phyloP scores from a whole-genome alignment of 805 yeast genomes.

The Candida incommunis region DNA sequence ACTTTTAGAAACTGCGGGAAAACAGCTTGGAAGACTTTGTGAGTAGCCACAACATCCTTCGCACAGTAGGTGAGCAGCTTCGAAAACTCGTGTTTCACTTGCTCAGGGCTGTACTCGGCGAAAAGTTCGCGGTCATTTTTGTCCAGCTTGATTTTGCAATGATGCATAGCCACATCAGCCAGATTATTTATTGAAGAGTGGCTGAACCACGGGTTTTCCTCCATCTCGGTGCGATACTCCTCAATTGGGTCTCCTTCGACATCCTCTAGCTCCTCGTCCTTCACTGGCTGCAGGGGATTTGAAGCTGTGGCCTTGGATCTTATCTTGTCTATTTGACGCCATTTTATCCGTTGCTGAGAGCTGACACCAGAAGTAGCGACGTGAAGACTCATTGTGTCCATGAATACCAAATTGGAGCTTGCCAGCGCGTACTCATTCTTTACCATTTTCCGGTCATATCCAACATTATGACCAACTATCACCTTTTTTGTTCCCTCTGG shows the following conservation, averaged over 20 bases:
- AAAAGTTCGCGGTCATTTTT: slow-evolving; percentile 59
- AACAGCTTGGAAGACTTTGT: slow-evolving; percentile 48
- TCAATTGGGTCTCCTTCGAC: slow-evolving; percentile 15
- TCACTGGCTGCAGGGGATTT: slow-evolving; percentile 6
- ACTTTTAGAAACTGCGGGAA: slow-evolving; percentile 52
- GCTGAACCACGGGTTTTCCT: slow-evolving; percentile 60
- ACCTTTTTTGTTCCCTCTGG: slow-evolving; percentile 29
- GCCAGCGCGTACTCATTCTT: slow-evolving; percentile 65
- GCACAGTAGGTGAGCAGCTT: slow-evolving; percentile 70
- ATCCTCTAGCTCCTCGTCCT: slow-evolving; percentile 1
- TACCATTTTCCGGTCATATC: slow-evolving; percentile 81
- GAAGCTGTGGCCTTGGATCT: slow-evolving; percentile 10
- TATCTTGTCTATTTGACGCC: slow-evolving; percentile 31
- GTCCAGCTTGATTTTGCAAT: slow-evolving; percentile 54
- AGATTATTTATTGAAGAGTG: slow-evolving; percentile 67
- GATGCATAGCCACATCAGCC: slow-evolving; percentile 63
- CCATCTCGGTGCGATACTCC: slow-evolving; percentile 9
- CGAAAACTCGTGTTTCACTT: slow-evolving; percentile 42
- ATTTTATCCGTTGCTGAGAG: slow-evolving; percentile 73
- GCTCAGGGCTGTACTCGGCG: slow-evolving; percentile 36
- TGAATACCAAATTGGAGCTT: slow-evolving; percentile 56
- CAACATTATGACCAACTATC: slow-evolving; percentile 79
- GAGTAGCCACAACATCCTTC: slow-evolving; percentile 66
- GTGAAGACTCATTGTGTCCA: slow-evolving; percentile 91
- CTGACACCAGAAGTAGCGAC: slow-evolving; percentile 86